Conservation (phyloP, 2,329 filamentous ascomycete species). For the Mycosphaerella sp. region DNA sequence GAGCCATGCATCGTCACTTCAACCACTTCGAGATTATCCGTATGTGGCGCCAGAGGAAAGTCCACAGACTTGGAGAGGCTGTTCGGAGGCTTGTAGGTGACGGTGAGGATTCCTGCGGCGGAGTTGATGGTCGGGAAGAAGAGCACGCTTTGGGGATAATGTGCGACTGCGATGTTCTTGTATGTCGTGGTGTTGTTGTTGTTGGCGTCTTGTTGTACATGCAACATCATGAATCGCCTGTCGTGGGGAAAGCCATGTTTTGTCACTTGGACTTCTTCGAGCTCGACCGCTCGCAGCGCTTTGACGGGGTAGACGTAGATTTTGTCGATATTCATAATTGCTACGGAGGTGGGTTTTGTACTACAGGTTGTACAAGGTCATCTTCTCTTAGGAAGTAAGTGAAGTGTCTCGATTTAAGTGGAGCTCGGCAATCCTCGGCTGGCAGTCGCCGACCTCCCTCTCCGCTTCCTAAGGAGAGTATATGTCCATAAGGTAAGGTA, state of each 20-base stretch:
- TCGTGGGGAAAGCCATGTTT: constrained; percentile 43
- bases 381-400: too few species aligned
- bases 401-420: too few species aligned
- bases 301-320: constrained; percentile 47
- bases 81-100: constrained; percentile 37
- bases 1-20: constrained; percentile 42
- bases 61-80: constrained; percentile 29
- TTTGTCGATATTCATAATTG: constrained; percentile 30
- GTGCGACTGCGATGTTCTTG: constrained; percentile 40
- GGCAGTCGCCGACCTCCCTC: too few species aligned
- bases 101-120: constrained; percentile 31
- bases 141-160: constrained; percentile 37
- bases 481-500: too few species aligned
- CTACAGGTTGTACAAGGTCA: too few species aligned
- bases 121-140: constrained; percentile 37
- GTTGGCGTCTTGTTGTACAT: constrained; percentile 32
- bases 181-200: constrained; percentile 17
- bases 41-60: constrained; percentile 39
- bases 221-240: constrained; percentile 39
- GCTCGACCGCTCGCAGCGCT: constrained; percentile 37
- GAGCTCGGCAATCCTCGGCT: too few species aligned
- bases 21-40: constrained; percentile 31
- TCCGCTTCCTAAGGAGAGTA: too few species aligned
- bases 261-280: constrained; percentile 37
- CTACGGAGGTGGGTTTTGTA: too few species aligned